Base-by-base conservation (phyloP, 345 rosid genomes). In the Brassica cretica region DNA sequence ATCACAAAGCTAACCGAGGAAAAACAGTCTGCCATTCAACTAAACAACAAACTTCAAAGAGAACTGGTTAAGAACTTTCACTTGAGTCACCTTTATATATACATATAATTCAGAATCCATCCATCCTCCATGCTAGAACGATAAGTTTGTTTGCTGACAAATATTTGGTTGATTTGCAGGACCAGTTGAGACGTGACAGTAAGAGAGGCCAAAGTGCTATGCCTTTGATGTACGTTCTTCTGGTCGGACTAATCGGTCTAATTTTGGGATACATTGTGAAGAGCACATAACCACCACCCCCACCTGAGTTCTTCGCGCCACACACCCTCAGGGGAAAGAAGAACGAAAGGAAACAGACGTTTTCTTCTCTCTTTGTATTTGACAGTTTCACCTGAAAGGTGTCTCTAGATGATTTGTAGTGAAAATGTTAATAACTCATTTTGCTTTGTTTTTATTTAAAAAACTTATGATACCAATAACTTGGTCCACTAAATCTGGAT, bases 191-290 rank as follows among this genome's bases (percentile, higher is more conserved):
- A 88, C 90, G 67, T 46, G 81, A 85, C 68, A 67, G 82, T 35
- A 85, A 71, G 76, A 83, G 68, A 80, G 76, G 78, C 33, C 79
- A 75, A 1, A 63, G 71, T 30, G 82, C 90, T 59, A 73, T 88
- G 53, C 75, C 92, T 0, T 74, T 89, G 66, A 61, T 84, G 68
- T 90, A 83, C 56, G 84, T 84, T 25, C 51, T 90, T 82, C 77
- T 94, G 24, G 76, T 94, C 21, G 98, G 89, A 71, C 72, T 89
- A 83, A 24, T 94, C 25, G 92, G 97, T 62, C 68, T 92, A 84
- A 67, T 94, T 73, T 80, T 92, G 89, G 97, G 95, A 49, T 92
- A 88, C 74, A 84, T 91, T 21, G 15, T 92, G 87, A 90, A 90
- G 88, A 85, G 83, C 66, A 78, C 90, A 66, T 91, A 82, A 89